These are phyloP conservation scores for Yamadazyma diddensiae DNA, from an alignment of 1,139 yeast genomes.

Conservation along the genomic window DNA sequence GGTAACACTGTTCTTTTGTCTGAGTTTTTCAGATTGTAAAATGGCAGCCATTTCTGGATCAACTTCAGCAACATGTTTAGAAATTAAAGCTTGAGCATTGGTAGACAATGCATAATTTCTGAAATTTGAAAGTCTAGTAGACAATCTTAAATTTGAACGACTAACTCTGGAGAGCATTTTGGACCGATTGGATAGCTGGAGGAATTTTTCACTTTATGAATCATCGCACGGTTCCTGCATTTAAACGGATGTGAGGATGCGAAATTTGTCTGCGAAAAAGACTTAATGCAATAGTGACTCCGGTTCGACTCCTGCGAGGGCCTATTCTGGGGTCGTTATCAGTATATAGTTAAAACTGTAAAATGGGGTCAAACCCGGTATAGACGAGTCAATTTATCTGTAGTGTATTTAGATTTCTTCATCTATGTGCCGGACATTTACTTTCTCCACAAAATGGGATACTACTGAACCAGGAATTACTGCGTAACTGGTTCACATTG, in stretches of 20 bases:
- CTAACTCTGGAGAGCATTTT: slow-evolving; percentile 10
- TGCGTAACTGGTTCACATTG: too few relatives aligned
- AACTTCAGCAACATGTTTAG: slow-evolving; percentile 60
- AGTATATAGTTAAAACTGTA: too few relatives aligned
- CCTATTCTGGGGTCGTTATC: too few relatives aligned
- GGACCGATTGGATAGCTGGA: not conserved
- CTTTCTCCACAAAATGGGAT: too few relatives aligned
- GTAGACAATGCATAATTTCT: slow-evolving; percentile 40
- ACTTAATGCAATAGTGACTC: too few relatives aligned
- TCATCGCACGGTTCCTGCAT: not conserved
- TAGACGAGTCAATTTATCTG: too few relatives aligned
- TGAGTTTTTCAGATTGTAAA: slow-evolving; percentile 65
- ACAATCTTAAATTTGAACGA: slow-evolving; percentile 6
- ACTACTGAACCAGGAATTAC: too few relatives aligned
- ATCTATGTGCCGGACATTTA: too few relatives aligned
- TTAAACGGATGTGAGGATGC: not conserved
- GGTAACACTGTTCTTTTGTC: slow-evolving; percentile 89
- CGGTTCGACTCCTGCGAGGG: too few relatives aligned
- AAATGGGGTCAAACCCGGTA: too few relatives aligned
- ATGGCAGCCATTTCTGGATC: slow-evolving; percentile 88
- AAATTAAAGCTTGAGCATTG: slow-evolving; percentile 51
- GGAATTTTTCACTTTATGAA: slow-evolving; percentile 1
- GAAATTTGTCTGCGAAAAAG: not conserved
- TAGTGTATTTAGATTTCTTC: too few relatives aligned
- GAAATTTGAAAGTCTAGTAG: not conserved